Evolutionary conservation across 768 basidiomycete genomes (phyloP).

Genomic region (Boletus rubroflammeus): DNA sequence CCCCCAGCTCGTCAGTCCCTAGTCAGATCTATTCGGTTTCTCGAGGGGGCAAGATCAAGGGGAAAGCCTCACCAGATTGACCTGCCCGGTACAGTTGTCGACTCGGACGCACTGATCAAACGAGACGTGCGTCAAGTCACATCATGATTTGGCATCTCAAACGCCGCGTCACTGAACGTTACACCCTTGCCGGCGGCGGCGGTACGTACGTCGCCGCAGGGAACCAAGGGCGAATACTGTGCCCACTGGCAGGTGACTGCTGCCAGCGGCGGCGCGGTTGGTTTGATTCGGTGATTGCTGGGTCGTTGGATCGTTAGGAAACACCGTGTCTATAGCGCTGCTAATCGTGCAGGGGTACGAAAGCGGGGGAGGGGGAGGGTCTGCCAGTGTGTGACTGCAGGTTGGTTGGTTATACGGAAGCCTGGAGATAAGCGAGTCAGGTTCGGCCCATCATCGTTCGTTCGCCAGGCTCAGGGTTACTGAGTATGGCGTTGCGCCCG

Average conservation of each 20-base stretch:
- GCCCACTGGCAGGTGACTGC: conserved; percentile 52
- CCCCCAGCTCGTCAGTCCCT: background rate
- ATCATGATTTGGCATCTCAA: background rate
- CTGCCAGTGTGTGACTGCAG: too few relatives aligned
- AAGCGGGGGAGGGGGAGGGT: background rate
- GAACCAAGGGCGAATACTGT: conserved; percentile 58
- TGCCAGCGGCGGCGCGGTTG: conserved; percentile 7
- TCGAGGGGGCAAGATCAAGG: background rate
- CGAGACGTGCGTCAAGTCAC: background rate
- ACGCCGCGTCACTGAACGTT: too few relatives aligned
- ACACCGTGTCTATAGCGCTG: too few relatives aligned
- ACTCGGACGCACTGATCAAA: too few relatives aligned
- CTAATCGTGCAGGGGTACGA: background rate
- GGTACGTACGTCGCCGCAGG: conserved; percentile 40
- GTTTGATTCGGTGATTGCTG: too few relatives aligned
- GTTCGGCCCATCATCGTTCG: too few relatives aligned
- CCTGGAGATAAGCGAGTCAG: background rate
- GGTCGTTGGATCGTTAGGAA: too few relatives aligned
- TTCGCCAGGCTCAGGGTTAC: background rate
- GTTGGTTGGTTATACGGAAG: background rate
- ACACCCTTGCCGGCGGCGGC: too few relatives aligned
- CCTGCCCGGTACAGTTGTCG: conserved; percentile 6
- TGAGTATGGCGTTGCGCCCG: too few relatives aligned
- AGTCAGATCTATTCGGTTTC: background rate
- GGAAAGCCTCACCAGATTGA: conserved; percentile 14